Conservation (phyloP, 331 rosid species). For the Pyracantha coccinea region DNA sequence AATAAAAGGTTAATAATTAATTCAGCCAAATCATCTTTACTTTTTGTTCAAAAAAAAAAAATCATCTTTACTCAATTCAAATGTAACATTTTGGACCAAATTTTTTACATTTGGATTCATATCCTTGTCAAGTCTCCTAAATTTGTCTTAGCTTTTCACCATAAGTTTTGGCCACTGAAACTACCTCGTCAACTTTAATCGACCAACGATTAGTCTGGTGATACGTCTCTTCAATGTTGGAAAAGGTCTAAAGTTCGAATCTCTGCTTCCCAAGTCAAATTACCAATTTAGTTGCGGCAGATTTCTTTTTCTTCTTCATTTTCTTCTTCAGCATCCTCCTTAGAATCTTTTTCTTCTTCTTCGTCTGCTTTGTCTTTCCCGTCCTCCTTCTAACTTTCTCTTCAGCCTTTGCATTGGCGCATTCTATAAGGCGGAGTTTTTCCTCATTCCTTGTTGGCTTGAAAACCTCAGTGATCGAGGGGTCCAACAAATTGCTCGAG, state of each 20-base stretch:
- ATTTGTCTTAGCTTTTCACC: neutral
- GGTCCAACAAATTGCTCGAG: slow-evolving; percentile 56
- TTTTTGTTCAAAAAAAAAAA: no score
- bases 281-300: slow-evolving; percentile 7
- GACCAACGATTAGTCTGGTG: no score
- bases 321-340: neutral
- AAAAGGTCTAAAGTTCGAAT: no score
- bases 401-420: slow-evolving; percentile 17
- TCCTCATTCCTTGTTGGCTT: slow-evolving; percentile 40
- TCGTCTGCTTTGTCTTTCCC: slow-evolving; percentile 23
- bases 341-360: slow-evolving; percentile 15
- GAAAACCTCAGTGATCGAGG: slow-evolving; percentile 62
- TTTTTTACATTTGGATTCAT: neutral
- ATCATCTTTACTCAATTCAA: neutral
- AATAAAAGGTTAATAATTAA: no score
- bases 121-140: neutral
- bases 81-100: no score
- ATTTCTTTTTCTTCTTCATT: slow-evolving; percentile 2
- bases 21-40: no score
- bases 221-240: no score
- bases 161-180: neutral
- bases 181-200: neutral
- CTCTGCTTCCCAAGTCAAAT: no score
- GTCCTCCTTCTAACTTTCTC: slow-evolving; percentile 14
- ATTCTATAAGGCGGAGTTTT: slow-evolving; percentile 20